Base-by-base conservation (phyloP, 352 stramenopile genomes). In the Phytophthora tubulina region DNA sequence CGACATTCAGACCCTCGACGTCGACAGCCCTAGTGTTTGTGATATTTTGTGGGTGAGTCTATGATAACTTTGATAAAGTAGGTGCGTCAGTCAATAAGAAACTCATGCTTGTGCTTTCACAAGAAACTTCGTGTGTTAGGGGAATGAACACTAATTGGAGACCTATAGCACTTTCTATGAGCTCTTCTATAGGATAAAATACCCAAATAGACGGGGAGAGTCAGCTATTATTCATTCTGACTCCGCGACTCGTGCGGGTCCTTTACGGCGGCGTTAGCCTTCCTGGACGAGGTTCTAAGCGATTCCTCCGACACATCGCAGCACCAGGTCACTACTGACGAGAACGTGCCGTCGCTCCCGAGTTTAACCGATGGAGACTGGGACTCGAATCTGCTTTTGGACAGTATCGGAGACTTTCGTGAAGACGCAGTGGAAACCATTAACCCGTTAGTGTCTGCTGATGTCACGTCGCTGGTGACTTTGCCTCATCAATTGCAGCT, bases 301-400 rank as follows among this genome's bases (percentile, higher is more conserved):
- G 50, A 57, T 32, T 44, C 50, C 9, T n/a, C 32, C 2, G 32
- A 15, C 8, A 15, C 33, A 32, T 3, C 15, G 13, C 33, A 41
- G 50, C n/a, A 31, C 10, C 33, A 57, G 30, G 14, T 42, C 33
- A 32, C 32, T 42, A 30, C 17, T 49, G 42, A 27, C 21, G 21
- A 27, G 21, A 27, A 27, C 21, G 21, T 27, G 21, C 21, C 21
- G 21, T 27, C 42, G 15, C 46, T 53, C 17, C 50, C 50, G 9
- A 57, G 27, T 4, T 45, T 57, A 31, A 57, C 50, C 13, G 50
- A 57, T 44, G 50, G 32, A 4, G 50, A 57, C 14, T 57, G 50
- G 50, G 50, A 57, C 32, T 5, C 50, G 15, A 32, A 6, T 44
- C 50, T 57, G 9, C 45, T 33, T 32, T 13, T 52, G 45, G 45